phyloP scores from a whole-genome alignment of 73 alveolate genomes.

The Paramecium biaurelia region DNA sequence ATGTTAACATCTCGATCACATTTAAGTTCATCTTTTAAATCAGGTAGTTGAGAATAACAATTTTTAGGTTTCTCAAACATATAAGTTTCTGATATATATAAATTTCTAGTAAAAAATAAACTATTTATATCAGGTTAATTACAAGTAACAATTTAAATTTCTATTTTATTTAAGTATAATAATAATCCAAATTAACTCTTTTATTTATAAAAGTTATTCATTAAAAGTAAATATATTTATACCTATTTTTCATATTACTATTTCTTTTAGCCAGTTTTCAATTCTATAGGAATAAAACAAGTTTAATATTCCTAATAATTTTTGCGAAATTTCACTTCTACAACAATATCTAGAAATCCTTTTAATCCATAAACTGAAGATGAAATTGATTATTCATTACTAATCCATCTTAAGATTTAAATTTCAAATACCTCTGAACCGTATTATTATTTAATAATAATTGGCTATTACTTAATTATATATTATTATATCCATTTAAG shows the following conservation, averaged over 20 bases:
- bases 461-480: background rate
- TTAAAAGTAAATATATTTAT: background rate
- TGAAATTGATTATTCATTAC: background rate
- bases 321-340: background rate
- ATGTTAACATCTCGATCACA: background rate
- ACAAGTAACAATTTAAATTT: background rate
- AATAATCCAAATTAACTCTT: background rate
- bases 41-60: background rate
- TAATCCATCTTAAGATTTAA: background rate
- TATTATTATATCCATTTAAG: background rate
- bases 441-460: background rate
- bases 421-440: background rate
- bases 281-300: background rate
- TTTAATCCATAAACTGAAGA: background rate
- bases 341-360: background rate
- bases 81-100: background rate
- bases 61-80: background rate
- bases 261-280: background rate
- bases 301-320: background rate
- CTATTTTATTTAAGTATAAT: background rate
- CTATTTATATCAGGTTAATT: background rate
- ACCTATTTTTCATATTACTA: background rate
- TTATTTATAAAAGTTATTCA: background rate
- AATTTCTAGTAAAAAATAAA: background rate
- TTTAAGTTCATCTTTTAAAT: background rate